Evolutionary conservation across 805 yeast genomes (phyloP).

Genomic region (Candida railenensis): DNA sequence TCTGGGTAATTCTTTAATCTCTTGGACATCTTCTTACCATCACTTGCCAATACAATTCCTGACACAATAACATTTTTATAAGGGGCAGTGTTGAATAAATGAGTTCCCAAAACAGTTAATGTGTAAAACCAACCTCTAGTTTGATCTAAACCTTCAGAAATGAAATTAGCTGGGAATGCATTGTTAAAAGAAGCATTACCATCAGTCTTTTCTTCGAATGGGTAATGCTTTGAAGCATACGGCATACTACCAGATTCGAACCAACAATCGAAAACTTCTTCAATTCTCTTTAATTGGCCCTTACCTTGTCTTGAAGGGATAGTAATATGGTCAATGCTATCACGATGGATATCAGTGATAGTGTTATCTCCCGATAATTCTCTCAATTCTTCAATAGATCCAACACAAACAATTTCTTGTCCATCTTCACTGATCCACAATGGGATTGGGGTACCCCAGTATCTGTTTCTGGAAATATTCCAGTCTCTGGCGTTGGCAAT

Average conservation of each 20-base stretch:
- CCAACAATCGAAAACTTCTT: conserved; percentile 99
- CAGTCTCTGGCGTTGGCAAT: conserved; percentile 98
- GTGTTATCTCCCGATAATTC: conserved; percentile 77
- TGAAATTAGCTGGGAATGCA: conserved; percentile 95
- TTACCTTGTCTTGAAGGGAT: conserved; percentile 91
- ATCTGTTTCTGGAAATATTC: conserved; percentile 97
- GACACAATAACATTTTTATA: conserved; percentile 92
- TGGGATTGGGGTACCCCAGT: conserved; percentile 99
- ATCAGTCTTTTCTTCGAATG: conserved; percentile 77
- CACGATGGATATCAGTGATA: conserved; percentile 93
- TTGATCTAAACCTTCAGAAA: conserved; percentile 98
- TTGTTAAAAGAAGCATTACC: conserved; percentile 44
- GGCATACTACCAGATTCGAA: conserved; percentile 99
- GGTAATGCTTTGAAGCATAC: conserved; percentile 94
- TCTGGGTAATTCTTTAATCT: conserved; percentile 97
- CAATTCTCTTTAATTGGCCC: conserved; percentile 84
- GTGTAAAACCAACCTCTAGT: conserved; percentile 99
- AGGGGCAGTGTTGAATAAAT: conserved; percentile 88
- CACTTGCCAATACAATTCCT: conserved; percentile 96
- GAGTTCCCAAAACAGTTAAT: conserved; percentile 91
- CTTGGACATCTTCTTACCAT: conserved; percentile 99
- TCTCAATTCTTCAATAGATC: conserved; percentile 84
- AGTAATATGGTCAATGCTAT: conserved; percentile 83
- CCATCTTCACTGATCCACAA: conserved; percentile 95
- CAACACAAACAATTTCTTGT: conserved; percentile 90